Evolutionary conservation across 176 grass and related monocot genomes (phyloP), one percentile per base, ranked within the genome.

Genomic region (Triticum urartu): DNA sequence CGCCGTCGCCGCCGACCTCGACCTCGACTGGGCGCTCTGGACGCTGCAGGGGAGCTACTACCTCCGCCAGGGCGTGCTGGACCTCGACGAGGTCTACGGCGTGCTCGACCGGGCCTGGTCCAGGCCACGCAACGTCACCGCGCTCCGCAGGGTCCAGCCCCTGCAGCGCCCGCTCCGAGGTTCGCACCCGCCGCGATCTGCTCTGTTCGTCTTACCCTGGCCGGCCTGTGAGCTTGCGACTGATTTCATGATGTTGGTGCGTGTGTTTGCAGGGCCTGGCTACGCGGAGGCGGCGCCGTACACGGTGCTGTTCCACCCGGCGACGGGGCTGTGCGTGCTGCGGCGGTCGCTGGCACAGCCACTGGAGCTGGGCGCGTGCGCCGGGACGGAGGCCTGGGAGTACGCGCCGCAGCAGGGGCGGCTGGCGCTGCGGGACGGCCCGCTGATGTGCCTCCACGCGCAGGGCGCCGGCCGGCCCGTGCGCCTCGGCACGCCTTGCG

Each of bases 21-120:
- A 95, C 82, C 88, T 98, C 3, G 96, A 98, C 82, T 98, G 93
- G 96, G 96, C 90, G 67, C 66, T 98, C 26, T 98, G 96, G 96
- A 68, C 91, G 45, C 79, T 98, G 83, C 93, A 98, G 86, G 93
- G 96, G 39, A 95, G 73, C 71, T 98, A 98, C 86, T 98, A 95
- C 60, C 77, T 95, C 54, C 89, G 93, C 12, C 74, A 95, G 87
- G 93, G 96, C 25, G 59, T 80, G 3, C 64, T 82, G 3, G 94
- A 85, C 22, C 82, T 80, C 7, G 94, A 92, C 38, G 92, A 94
- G 92, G 80, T 77, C 13, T 95, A 95, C 82, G 97, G 94, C 14
- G 84, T 94, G 39, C 80, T 98, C 20, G 81, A 91, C 32, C 35
- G 71, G 45, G 87, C 90, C 0, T 95, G 93, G 97, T 12, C 33